A percentile compares a stretch with the other conserved stretches of the same genome.
phyloP scores from a whole-genome alignment of 1,284 basidiomycete genomes.

The Cutaneotrichosporon arboriforme region DNA sequence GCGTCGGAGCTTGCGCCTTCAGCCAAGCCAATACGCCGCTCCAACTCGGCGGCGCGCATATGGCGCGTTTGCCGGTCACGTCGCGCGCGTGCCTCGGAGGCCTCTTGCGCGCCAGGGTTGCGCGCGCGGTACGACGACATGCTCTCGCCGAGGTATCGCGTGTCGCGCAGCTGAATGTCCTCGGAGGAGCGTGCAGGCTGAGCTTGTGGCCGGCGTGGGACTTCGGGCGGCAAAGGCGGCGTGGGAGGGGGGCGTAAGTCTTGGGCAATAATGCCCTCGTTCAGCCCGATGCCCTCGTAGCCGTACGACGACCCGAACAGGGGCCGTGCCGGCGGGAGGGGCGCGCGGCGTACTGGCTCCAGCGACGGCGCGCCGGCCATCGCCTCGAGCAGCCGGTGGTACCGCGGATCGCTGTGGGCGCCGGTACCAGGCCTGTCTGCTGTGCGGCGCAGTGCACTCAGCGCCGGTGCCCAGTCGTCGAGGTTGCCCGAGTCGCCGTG shows the following conservation, averaged over 20 bases:
- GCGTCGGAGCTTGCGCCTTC: background rate
- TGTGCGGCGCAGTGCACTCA: slow-evolving; percentile 14
- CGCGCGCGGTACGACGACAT: slow-evolving; percentile 11
- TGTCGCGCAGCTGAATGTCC: slow-evolving; percentile 9
- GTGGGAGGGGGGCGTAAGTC: background rate
- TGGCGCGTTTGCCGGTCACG: background rate
- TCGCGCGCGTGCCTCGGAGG: background rate
- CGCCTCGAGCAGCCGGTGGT: background rate
- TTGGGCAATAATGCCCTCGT: slow-evolving; percentile 14
- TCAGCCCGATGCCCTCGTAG: slow-evolving; percentile 14
- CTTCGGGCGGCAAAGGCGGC: background rate
- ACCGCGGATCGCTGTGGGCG: background rate
- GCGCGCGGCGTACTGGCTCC: background rate
- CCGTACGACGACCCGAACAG: slow-evolving; percentile 10
- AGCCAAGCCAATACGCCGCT: slow-evolving; percentile 1
- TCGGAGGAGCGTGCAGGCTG: background rate
- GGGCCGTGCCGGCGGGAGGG: slow-evolving; percentile 5
- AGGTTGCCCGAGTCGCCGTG: background rate
- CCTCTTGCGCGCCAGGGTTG: slow-evolving; percentile 6
- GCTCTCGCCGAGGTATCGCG: slow-evolving; percentile 16
- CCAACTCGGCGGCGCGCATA: slow-evolving; percentile 7
- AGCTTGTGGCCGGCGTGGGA: too few relatives aligned
- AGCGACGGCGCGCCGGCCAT: background rate
- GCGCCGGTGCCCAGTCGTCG: slow-evolving; percentile 3
- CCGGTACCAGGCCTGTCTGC: background rate